Conservation (phyloP, 2,329 filamentous ascomycete species). For the Teratosphaeria nubilosa region DNA sequence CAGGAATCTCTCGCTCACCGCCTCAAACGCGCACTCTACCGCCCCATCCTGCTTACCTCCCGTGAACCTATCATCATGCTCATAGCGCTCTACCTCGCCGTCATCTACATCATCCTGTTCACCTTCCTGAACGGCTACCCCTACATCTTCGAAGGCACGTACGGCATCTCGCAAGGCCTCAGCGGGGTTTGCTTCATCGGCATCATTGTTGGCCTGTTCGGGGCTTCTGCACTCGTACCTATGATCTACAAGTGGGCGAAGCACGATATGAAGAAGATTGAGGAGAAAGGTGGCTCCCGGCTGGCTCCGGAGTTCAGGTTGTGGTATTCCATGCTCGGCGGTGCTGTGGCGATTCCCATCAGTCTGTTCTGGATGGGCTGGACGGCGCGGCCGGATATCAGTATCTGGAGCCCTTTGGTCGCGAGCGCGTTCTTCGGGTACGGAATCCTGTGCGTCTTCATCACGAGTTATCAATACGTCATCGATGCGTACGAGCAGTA, state of each 20-base stretch:
- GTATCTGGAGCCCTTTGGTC: conserved; percentile 42
- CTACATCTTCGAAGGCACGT: conserved; percentile 42
- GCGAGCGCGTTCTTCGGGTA: conserved; percentile 45
- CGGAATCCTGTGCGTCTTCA: conserved; percentile 34
- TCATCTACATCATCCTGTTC: conserved; percentile 38
- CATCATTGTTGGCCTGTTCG: conserved; percentile 34
- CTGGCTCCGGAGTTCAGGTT: conserved; percentile 45
- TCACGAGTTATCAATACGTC: conserved; percentile 46
- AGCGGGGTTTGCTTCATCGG: conserved; percentile 40
- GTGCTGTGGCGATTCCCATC: conserved; percentile 40
- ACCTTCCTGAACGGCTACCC: conserved; percentile 41
- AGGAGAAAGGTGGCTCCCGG: conserved; percentile 26
- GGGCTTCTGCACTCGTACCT: conserved; percentile 31
- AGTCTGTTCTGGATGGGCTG: conserved; percentile 51
- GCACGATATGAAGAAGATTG: conserved; percentile 32
- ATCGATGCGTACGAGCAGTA: conserved; percentile 48
- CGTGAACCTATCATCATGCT: conserved; percentile 40
- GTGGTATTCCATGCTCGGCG: conserved; percentile 41
- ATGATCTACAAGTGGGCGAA: conserved; percentile 37
- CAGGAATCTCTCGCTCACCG: conserved; percentile 29
- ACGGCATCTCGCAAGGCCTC: conserved; percentile 36
- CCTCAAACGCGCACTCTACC: conserved; percentile 28
- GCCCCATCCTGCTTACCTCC: conserved; percentile 32
- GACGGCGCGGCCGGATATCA: conserved; percentile 36
- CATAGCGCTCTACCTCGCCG: conserved; percentile 37